phyloP scores from a whole-genome alignment of 495 filamentous ascomycete genomes.

The Trichoderma erinaceum region DNA sequence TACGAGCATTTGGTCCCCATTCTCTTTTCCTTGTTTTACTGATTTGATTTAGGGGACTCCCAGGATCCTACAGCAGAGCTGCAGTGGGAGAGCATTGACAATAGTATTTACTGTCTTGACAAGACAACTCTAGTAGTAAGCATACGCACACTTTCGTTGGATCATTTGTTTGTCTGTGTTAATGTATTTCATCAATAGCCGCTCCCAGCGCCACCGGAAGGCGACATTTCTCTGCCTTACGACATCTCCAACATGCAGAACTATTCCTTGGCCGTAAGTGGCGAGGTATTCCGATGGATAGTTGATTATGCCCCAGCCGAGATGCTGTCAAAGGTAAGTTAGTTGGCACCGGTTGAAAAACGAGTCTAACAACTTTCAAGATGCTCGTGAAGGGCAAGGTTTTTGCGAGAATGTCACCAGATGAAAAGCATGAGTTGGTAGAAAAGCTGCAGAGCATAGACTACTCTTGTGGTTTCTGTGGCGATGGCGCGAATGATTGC shows the following conservation, averaged over 20 bases:
- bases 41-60: conserved; percentile 41
- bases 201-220: conserved; percentile 56
- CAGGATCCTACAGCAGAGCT: conserved; percentile 63
- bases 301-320: conserved; percentile 80
- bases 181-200: conserved; percentile 50
- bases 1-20: background rate
- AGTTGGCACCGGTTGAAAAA: background rate
- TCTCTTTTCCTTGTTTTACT: background rate
- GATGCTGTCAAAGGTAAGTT: conserved; percentile 60
- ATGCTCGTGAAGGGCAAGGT: conserved; percentile 90
- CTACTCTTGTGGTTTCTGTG: conserved; percentile 94
- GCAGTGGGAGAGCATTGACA: conserved; percentile 88
- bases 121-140: conserved; percentile 64
- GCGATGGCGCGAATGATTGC: conserved; percentile 97
- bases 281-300: conserved; percentile 95
- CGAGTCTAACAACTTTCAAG: conserved; percentile 34
- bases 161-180: background rate
- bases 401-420: conserved; percentile 97
- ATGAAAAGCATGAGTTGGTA: conserved; percentile 97
- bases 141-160: background rate
- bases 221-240: conserved; percentile 78
- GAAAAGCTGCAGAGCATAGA: conserved; percentile 95
- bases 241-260: conserved; percentile 70
- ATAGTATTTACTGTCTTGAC: conserved; percentile 68
- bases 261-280: conserved; percentile 82